These are phyloP conservation scores for Poterioochromonas sp. DNA, from an alignment of 352 stramenopile species.

Conservation along the genomic window DNA sequence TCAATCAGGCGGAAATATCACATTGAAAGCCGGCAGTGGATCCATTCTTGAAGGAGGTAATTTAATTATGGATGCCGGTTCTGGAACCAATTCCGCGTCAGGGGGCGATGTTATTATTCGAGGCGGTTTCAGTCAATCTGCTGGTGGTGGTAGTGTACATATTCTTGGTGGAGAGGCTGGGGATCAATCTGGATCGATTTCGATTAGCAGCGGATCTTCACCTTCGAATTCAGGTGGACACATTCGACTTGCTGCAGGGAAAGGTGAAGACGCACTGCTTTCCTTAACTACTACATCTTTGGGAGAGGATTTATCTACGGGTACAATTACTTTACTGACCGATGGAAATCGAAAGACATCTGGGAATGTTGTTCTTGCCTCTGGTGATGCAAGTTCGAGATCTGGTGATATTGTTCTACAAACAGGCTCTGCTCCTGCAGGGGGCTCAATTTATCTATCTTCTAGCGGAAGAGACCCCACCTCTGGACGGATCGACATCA, in stretches of 20 bases:
- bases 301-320: too few relatives aligned
- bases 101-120: not conserved
- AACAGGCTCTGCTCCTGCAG: too few relatives aligned
- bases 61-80: not conserved
- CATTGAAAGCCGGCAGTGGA: not conserved
- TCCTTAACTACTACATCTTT: too few relatives aligned
- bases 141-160: not conserved
- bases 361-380: not conserved
- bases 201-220: not conserved
- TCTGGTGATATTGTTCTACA: not conserved
- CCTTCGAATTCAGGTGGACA: not conserved
- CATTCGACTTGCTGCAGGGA: not conserved
- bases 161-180: not conserved
- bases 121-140: not conserved
- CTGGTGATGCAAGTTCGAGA: not conserved
- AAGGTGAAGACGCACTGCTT: not conserved
- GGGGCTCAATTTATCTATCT: too few relatives aligned
- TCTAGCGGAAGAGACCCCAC: too few relatives aligned
- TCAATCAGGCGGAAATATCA: not conserved
- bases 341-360: too few relatives aligned
- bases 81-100: too few relatives aligned
- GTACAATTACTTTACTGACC: too few relatives aligned
- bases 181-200: not conserved
- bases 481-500: too few relatives aligned
- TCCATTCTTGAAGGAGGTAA: not conserved